Percentiles rank a stretch among this genome's conserved stretches.
These are phyloP conservation scores for Solanum raphanifolium DNA, from an alignment of 257 asterid genomes.

Conservation along the genomic window DNA sequence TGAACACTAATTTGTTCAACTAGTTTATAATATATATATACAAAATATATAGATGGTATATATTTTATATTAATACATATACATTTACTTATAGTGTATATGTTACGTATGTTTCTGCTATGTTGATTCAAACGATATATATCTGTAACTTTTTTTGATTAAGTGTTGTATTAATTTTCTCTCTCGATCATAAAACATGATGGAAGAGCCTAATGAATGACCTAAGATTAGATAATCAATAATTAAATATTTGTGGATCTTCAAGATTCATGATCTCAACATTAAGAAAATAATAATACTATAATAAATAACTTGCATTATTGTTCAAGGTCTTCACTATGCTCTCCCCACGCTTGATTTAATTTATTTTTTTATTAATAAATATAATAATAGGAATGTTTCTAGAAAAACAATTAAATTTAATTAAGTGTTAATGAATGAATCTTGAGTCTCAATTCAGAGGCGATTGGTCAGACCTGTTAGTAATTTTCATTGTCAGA, in stretches of 20 bases:
- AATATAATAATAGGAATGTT: not conserved
- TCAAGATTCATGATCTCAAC: not conserved
- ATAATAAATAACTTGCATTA: not conserved
- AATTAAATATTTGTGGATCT: not conserved
- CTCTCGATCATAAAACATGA: not conserved
- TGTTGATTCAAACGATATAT: not conserved
- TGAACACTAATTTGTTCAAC: not conserved
- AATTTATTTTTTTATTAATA: not conserved
- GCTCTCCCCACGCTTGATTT: not conserved
- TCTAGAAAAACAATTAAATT: not conserved
- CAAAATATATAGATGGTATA: too few relatives aligned
- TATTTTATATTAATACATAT: too few relatives aligned
- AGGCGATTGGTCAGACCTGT: not conserved
- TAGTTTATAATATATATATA: not conserved
- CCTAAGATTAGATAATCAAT: not conserved
- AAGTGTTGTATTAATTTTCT: not conserved
- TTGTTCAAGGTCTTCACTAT: not conserved
- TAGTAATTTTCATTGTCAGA: not conserved
- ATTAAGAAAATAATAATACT: not conserved
- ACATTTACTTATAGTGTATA: too few relatives aligned
- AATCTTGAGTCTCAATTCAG: not conserved
- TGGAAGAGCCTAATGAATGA: not conserved
- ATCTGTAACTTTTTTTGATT: not conserved
- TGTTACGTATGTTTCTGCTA: rapidly evolving
- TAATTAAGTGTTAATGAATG: not conserved